Conservation (phyloP, 345 rosid genomes). For the Eucalyptus pumila region DNA sequence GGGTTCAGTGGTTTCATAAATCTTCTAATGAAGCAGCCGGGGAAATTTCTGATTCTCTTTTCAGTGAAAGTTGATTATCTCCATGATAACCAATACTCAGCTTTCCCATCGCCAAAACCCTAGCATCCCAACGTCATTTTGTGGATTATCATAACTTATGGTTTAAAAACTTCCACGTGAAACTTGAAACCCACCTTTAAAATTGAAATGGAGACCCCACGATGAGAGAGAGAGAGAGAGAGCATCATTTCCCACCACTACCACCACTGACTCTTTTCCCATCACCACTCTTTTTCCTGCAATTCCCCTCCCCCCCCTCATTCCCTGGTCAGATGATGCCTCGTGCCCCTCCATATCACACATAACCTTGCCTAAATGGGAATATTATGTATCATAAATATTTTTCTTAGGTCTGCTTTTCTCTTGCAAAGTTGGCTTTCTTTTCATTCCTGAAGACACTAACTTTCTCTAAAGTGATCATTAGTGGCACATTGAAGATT, state of each 20-base stretch:
- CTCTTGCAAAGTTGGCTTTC: background rate
- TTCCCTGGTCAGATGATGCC: conserved; percentile 14
- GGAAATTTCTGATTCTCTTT: background rate
- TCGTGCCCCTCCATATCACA: background rate
- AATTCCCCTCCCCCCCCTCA: background rate
- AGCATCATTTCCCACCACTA: background rate
- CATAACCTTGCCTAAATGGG: conserved; percentile 8
- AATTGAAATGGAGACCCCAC: background rate
- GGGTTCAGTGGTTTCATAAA: background rate
- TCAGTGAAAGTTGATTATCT: background rate
- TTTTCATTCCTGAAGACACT: background rate
- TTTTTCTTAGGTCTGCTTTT: background rate
- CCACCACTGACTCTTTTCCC: conserved; percentile 7
- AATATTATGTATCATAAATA: conserved; percentile 11
- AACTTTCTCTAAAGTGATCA: conserved; percentile 17
- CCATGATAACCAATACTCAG: background rate
- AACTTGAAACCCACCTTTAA: background rate
- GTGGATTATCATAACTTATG: background rate
- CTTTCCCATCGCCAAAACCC: background rate
- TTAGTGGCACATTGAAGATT: conserved; percentile 8
- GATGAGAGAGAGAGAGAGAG: background rate
- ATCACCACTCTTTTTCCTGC: conserved; percentile 23
- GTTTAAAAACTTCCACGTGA: conserved; percentile 12
- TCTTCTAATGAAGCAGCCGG: background rate
- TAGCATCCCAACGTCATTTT: conserved; percentile 7